Percentiles rank a stretch among this genome's conserved stretches.
Conservation (phyloP, 768 basidiomycete species). For the Boletus reticulatus region DNA sequence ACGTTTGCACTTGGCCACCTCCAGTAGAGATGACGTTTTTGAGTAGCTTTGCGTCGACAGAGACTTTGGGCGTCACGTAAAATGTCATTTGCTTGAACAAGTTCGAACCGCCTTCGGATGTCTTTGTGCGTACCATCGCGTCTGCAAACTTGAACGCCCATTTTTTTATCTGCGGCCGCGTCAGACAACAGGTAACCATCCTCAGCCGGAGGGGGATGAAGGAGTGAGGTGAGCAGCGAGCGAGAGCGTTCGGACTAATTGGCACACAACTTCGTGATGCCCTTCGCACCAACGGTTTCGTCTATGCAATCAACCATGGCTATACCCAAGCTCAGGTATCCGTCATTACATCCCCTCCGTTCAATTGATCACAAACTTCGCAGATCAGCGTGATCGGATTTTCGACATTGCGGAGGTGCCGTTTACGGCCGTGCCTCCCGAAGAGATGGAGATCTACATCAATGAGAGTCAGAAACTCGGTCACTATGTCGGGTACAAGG, state of each 20-base stretch:
- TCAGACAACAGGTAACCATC: constrained; percentile 60
- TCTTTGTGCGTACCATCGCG: constrained; percentile 57
- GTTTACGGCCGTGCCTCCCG: constrained; percentile 39
- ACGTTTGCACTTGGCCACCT: constrained; percentile 67
- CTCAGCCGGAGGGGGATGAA: constrained; percentile 49
- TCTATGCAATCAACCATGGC: constrained; percentile 39
- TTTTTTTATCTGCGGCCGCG: constrained; percentile 57
- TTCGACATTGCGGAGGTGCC: constrained; percentile 48
- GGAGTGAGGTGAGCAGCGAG: background rate
- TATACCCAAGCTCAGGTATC: constrained; percentile 38
- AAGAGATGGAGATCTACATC: constrained; percentile 41
- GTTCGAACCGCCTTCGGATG: constrained; percentile 39
- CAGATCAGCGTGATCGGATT: constrained; percentile 41
- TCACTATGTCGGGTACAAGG: constrained; percentile 50
- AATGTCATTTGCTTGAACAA: constrained; percentile 67
- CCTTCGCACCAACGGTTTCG: constrained; percentile 41
- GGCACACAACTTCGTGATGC: constrained; percentile 41
- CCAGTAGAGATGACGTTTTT: constrained; percentile 66
- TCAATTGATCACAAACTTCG: constrained; percentile 10
- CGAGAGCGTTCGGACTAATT: background rate
- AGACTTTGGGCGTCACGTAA: constrained; percentile 70
- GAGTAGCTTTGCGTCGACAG: constrained; percentile 56
- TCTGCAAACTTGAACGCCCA: constrained; percentile 63
- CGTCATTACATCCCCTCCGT: background rate
- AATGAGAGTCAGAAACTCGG: constrained; percentile 39